Evolutionary conservation across 345 rosid genomes (phyloP).

Genomic region (Moricandia arvensis): DNA sequence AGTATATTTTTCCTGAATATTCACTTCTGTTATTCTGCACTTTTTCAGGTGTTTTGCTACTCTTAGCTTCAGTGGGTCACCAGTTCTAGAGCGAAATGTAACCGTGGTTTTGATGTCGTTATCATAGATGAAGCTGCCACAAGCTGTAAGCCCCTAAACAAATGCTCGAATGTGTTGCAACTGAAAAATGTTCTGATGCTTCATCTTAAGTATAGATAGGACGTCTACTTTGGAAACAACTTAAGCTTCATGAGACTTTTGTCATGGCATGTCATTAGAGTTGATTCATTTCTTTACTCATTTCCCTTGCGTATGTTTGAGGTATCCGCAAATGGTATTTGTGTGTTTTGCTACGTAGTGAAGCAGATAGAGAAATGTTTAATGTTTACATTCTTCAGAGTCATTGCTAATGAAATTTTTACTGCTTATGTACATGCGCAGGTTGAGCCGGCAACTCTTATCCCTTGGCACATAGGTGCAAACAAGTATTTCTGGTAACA

Average conservation of each 20-base stretch:
- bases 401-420: slow-evolving; percentile 1
- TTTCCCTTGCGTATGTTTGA: slow-evolving; percentile 1
- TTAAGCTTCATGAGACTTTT: background rate
- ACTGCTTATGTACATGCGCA: slow-evolving; percentile 34
- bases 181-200: background rate
- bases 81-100: slow-evolving; percentile 61
- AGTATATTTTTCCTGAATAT: background rate
- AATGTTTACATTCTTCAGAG: background rate
- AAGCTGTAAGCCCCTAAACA: slow-evolving; percentile 68
- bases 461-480: no score
- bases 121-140: slow-evolving; percentile 99
- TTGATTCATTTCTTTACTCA: background rate
- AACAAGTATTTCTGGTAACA: no score
- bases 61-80: slow-evolving; percentile 93
- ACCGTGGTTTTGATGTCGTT: slow-evolving; percentile 84
- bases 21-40: slow-evolving; percentile 25
- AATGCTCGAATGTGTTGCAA: slow-evolving; percentile 3
- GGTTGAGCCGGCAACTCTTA: slow-evolving; percentile 98
- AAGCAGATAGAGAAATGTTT: background rate
- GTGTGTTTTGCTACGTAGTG: slow-evolving; percentile 5
- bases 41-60: slow-evolving; percentile 82
- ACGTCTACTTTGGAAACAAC: background rate
- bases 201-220: background rate
- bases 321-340: background rate
- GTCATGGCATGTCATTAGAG: background rate